phyloP scores from a whole-genome alignment of 495 filamentous ascomycete species.

The Elasticomyces elasticus region DNA sequence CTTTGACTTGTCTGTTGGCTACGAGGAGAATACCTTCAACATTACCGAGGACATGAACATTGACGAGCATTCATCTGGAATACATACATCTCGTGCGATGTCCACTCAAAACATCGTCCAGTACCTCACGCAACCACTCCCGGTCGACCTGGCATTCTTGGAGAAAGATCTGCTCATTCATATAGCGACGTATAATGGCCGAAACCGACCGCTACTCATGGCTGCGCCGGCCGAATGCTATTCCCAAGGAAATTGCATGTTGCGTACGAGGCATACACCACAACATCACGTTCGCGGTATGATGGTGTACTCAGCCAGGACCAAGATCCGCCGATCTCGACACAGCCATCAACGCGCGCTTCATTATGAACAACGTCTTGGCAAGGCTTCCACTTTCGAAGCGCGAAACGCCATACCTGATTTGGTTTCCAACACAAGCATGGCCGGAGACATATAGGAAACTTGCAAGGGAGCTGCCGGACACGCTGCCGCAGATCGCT shows the following conservation, averaged over 20 bases:
- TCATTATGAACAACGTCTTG: conserved; percentile 11
- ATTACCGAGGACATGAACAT: conserved; percentile 4
- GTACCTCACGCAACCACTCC: conserved; percentile 8
- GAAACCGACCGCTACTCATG: neutral
- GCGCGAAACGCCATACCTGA: neutral
- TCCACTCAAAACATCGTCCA: conserved; percentile 2
- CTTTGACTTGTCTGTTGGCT: neutral
- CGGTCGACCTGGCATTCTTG: neutral
- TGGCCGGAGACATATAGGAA: neutral
- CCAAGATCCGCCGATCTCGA: neutral
- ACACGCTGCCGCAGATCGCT: neutral
- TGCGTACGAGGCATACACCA: neutral
- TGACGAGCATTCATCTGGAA: too few relatives aligned
- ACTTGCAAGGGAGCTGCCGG: neutral
- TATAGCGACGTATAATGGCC: neutral
- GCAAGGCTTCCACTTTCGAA: neutral
- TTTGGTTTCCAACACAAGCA: conserved; percentile 3
- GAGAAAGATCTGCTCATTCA: neutral
- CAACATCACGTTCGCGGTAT: neutral
- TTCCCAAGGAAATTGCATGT: neutral
- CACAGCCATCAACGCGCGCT: conserved; percentile 4
- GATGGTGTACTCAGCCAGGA: neutral
- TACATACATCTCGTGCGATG: conserved; percentile 28
- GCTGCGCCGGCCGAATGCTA: neutral
- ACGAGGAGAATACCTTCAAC: neutral